Evolutionary conservation across 345 rosid genomes (phyloP), one percentile per base, ranked within the genome.

Genomic region (Orychophragmus violaceus): DNA sequence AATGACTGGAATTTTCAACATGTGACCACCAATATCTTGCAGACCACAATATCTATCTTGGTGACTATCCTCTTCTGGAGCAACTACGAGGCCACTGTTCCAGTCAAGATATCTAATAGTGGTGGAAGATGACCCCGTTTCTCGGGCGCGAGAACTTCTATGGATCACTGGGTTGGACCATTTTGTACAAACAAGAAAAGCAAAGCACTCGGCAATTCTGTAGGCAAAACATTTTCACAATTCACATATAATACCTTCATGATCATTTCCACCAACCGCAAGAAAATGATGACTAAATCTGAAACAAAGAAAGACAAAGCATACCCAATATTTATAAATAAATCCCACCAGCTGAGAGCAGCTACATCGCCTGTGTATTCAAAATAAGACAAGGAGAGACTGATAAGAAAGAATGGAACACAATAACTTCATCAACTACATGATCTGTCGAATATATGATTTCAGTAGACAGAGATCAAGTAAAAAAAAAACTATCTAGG

Each of bases 141-240:
- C 92, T 68, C 87, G 82, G 25, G 79, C 54, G 12, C 55, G 74
- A 55, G 82, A 69, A 56, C 76, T 81, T 82, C 84, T 84, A 76
- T 94, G 99, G 70, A 94, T 94, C 62, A 78, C 80, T 62, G 97
- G 96, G 81, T 94, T 94, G n/a, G 97, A 90, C 99, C 99, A 90
- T 82, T 79, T 94, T 49, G 97, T 87, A 78, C 97, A 90, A 71
- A 94, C 97, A 59, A 94, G 89, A 75, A 85, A 94, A 49, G 97
- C 87, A 71, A 94, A 94, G 84, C 95, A 88, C 81, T 94, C 95
- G 22, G 99, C 97, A 76, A 90, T 85, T 69, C 99, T 94, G 90
- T 76, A 80, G 53, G 65, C 54, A 70, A 78, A 45, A 41, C 13
- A 80, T 13, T 33, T 46, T 29, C 12, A 30, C 56, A 58, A 29